Evolutionary conservation across 2,329 filamentous ascomycete genomes (phyloP), one percentile per base, ranked within the genome.

Genomic region (Arthrobotrys megalospora): DNA sequence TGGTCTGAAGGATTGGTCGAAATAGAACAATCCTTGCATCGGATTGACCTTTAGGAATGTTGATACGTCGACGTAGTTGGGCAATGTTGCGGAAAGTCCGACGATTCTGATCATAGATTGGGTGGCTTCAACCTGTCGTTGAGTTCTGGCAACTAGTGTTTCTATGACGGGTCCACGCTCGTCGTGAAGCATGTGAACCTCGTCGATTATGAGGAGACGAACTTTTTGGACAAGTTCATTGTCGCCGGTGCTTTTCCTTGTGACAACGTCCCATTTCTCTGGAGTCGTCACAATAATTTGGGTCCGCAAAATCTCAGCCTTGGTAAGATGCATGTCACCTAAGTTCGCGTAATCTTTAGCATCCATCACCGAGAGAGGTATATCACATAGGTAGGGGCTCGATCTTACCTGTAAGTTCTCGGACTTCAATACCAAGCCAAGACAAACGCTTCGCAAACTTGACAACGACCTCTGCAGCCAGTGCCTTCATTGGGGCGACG

Each of bases 261-360:
- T 99, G 4, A 99, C 93, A 0, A 99, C 96, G 84, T 99, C 96
- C 96, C 96, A 99, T 85, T 99, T 99, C 85, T 99, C 96, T 41
- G 96, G 96, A 0, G 96, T 99, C 0, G 96, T 99, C 62, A 99
- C 96, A 77, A 99, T 97, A 81, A 99, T 96, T 83, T 99, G 96
- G 0, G 96, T 99, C 80, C 94, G 91, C 14, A 97, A 89, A 79
- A 99, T 97, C 84, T 99, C 96, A 1, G 93, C 89, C 84, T 99
- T 99, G 60, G 95, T 97, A 71, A 99, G 88, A 83, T 99, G 96
- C 96, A 99, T 99, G 84, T 99, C 96, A 82, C 96, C 96, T 58
- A 24, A 43, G 28, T 43, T 24, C 19, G 19, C 6, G 12, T 11
- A 21, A 34, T 3, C 14, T 28, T 41, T 19, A 34, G 32, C 5